Conservation (phyloP, 73 alveolate genomes). For the Tetrahymena malaccensis region DNA sequence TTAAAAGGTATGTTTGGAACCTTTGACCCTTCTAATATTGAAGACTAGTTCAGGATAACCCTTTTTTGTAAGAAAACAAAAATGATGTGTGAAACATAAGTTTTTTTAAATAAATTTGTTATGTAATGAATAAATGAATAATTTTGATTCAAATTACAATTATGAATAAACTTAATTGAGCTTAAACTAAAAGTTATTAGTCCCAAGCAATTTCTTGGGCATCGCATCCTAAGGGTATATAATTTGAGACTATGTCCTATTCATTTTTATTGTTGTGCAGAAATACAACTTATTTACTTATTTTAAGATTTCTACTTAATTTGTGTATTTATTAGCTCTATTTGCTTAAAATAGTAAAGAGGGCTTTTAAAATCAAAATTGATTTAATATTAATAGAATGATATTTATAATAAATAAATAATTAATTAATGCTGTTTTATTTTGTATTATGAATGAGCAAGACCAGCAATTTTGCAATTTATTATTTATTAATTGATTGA, state of each 20-base stretch:
- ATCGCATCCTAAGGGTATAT: background rate
- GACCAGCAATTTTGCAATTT: background rate
- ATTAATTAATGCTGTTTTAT: background rate
- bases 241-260: background rate
- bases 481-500: too few relatives aligned
- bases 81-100: background rate
- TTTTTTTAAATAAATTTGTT: background rate
- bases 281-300: background rate
- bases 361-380: background rate
- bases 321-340: background rate
- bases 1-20: background rate
- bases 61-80: background rate
- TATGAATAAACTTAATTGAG: background rate
- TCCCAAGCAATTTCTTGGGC: background rate
- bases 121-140: background rate
- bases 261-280: background rate
- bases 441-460: background rate
- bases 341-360: background rate
- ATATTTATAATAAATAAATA: too few relatives aligned
- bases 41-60: background rate
- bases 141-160: background rate
- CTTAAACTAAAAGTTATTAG: background rate
- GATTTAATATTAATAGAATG: background rate
- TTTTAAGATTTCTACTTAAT: background rate
- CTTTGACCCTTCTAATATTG: background rate